Base-by-base conservation (phyloP, 208 protist species). In the Wallacemonas collosoma region DNA sequence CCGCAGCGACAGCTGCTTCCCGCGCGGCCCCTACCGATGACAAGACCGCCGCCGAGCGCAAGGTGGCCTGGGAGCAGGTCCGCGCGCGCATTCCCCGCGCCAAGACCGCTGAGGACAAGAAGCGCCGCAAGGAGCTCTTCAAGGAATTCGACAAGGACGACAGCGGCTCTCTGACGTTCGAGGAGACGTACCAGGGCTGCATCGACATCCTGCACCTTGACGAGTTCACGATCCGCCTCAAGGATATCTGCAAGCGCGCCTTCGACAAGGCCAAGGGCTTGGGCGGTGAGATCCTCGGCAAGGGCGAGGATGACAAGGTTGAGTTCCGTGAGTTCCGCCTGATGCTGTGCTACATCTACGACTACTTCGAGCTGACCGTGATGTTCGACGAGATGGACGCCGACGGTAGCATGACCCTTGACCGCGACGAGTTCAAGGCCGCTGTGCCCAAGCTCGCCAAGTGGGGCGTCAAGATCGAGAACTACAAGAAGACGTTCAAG, bases 331-430 rank as follows among this genome's bases (percentile, higher is more conserved):
- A 93, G 79, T 95, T 95, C 82, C 85, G 88, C 72, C 73, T 93
- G 60, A 79, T 95, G 68, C 77, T 95, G 44, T 91, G 74, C 79
- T 91, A 76, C 78, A 89, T 89, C 68, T 80, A 82, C 76, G 74
- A 86, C 78, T 83, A 77, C 75, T 86, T 89, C 51, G 69, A 86
- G 65, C 82, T 96, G 71, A 88, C 81, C 5, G 72, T 90, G 39
- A 91, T 96, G 80, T 92, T 96, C 74, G 89, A 93, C 73, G 74
- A 86, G 73, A 89, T 94, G 61, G 89, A 93, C 76, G 85, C 82
- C 45, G 86, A 81, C 39, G 87, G 89, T 61, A 88, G 93, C 72
- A 72, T 76, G 63, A 72, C 90, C 41, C 71, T 96, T 44, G 77
- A 84, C 75, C 51, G 75, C 47, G 72, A 86, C 45, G 91, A 96